A percentile compares a stretch with the other conserved stretches of the same genome.
Evolutionary conservation across 768 basidiomycete species (phyloP).

Genomic region (Scleroderma citrinum): DNA sequence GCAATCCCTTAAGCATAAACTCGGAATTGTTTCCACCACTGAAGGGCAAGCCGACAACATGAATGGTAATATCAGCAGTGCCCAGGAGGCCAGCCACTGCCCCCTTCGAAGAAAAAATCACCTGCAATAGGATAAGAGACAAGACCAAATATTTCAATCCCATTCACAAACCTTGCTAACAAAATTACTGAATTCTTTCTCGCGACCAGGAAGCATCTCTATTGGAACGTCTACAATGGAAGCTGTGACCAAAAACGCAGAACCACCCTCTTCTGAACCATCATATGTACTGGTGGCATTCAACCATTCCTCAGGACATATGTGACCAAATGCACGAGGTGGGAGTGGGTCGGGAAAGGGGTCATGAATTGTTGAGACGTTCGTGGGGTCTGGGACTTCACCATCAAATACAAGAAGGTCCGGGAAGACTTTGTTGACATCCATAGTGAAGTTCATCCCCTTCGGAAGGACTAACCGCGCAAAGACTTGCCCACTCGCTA

Average conservation of each 20-base stretch:
- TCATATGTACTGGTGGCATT: constrained; percentile 37
- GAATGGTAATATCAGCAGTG: constrained; percentile 51
- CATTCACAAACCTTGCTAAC: constrained; percentile 57
- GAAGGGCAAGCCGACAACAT: constrained; percentile 55
- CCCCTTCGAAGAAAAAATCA: constrained; percentile 61
- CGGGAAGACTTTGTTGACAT: constrained; percentile 61
- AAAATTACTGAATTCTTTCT: constrained; percentile 71
- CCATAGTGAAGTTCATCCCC: constrained; percentile 61
- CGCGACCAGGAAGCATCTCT: constrained; percentile 70
- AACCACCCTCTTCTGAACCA: constrained; percentile 43
- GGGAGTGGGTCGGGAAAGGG: constrained; percentile 62
- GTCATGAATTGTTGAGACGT: constrained; percentile 9
- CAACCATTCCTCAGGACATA: constrained; percentile 69
- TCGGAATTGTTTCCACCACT: constrained; percentile 33
- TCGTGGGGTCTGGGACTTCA: constrained; percentile 37
- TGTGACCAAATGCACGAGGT: constrained; percentile 67
- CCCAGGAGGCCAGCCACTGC: constrained; percentile 68
- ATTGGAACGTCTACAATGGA: constrained; percentile 69
- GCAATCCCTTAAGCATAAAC: constrained; percentile 57
- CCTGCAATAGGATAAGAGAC: constrained; percentile 33
- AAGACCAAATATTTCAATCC: background rate
- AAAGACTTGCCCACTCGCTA: constrained; percentile 66
- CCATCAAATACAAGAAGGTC: constrained; percentile 80
- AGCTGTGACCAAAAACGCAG: constrained; percentile 55
- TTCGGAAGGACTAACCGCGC: constrained; percentile 62